Conservation (phyloP, 371 early-diverging fungal species). For the Syncephalastrum racemosum region DNA sequence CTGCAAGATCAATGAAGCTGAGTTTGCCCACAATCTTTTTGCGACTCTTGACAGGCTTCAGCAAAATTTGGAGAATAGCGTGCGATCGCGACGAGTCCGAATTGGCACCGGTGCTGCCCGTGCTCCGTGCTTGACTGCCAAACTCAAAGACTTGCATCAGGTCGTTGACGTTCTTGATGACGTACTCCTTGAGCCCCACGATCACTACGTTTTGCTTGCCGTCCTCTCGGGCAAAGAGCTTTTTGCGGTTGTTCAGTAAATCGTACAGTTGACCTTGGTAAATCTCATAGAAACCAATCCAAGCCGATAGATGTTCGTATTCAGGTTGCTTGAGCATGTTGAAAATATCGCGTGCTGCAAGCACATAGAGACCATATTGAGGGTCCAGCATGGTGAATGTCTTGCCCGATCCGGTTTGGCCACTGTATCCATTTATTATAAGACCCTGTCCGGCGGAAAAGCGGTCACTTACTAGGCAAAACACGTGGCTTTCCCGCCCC, state of each 20-base stretch:
- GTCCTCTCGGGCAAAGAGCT: constrained; percentile 91
- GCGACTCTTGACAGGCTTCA: constrained; percentile 70
- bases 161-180: constrained; percentile 76
- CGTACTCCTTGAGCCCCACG: constrained; percentile 78
- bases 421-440: constrained; percentile 42
- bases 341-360: constrained; percentile 90
- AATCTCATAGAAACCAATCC: constrained; percentile 93
- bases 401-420: constrained; percentile 95
- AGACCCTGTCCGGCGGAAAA: neutral
- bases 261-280: constrained; percentile 95
- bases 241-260: constrained; percentile 84
- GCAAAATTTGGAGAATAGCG: constrained; percentile 88
- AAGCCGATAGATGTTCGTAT: constrained; percentile 70
- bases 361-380: constrained; percentile 82
- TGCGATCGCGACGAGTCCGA: constrained; percentile 96
- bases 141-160: constrained; percentile 89
- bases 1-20: constrained; percentile 97
- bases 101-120: constrained; percentile 95
- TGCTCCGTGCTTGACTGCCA: constrained; percentile 85
- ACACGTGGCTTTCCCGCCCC: constrained; percentile 95
- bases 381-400: constrained; percentile 94
- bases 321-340: constrained; percentile 69
- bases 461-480: constrained; percentile 86
- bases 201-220: constrained; percentile 91
- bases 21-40: constrained; percentile 70